Evolutionary conservation across 148 eudicot species (phyloP), one percentile per base, ranked within the genome.

Genomic region (Rhododendron ovatum): DNA sequence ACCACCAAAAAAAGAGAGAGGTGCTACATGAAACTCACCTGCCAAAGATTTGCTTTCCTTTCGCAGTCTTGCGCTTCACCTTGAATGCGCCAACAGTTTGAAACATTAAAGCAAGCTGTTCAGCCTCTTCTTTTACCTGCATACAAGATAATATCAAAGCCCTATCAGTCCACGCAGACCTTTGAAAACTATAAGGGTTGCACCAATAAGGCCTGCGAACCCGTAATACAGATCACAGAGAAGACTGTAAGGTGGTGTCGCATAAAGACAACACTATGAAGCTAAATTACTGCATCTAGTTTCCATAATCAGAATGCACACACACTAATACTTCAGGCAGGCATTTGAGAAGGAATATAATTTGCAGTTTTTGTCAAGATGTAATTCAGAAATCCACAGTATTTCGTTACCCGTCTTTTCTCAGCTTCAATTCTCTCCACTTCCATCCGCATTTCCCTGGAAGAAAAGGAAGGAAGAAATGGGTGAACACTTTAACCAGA

Each of bases 361-460:
- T 71, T 71, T 71, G 15, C 13, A 55, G 61, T 13, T 51, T 67
- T 67, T 11, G 69, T 67, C 74, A 26, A 3, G 35, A 67, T n/a
- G 51, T 26, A 33, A 84, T 13, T 12, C 18, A 35, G 4, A 37
- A 20, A 76, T 53, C n/a, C n/a, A 59, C 14, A 10, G 80, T 50
- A 84, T 26, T 22, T 50, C 67, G 85, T 88, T 88, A 97, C 99
- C 94, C 98, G 90, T 88, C 61, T 87, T 89, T 97, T 97, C 91
- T 97, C 99, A 61, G 96, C 95, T 89, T 97, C 98, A 84, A 97
- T 95, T 89, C 98, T 97, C 84, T 97, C 95, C 10, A 94, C 96
- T 90, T 97, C 98, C 83, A 94, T 90, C 93, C 91, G 93, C 98
- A 97, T 97, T 89, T 97, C 99, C 93, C 98, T 94, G 87, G 75